These are phyloP conservation scores for Ogataea saltuana DNA, from an alignment of 805 yeast species.

Conservation along the genomic window DNA sequence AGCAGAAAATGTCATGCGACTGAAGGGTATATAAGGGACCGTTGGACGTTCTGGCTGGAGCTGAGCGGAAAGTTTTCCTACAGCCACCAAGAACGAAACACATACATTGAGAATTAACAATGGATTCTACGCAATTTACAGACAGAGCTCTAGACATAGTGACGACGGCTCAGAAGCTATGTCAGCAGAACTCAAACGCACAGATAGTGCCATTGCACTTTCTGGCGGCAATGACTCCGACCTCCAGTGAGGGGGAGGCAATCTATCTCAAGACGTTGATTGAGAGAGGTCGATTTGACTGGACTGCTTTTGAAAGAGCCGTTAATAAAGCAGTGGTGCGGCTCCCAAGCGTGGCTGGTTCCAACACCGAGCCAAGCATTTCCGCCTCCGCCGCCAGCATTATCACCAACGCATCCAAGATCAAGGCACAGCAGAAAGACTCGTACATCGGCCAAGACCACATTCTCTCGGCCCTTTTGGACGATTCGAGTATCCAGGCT, in stretches of 20 bases:
- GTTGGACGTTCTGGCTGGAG: too few species aligned
- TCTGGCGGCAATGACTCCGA: slow-evolving; percentile 84
- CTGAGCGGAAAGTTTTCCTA: neutral
- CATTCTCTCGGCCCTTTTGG: slow-evolving; percentile 77
- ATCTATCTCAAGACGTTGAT: slow-evolving; percentile 77
- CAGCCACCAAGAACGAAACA: too few species aligned
- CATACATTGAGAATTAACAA: too few species aligned
- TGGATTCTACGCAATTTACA: slow-evolving; percentile 81
- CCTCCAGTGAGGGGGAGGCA: slow-evolving; percentile 53
- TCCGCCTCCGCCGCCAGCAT: slow-evolving; percentile 77
- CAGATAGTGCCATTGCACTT: slow-evolving; percentile 87
- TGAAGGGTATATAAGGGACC: too few species aligned
- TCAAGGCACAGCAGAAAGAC: slow-evolving; percentile 87
- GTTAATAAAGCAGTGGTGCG: slow-evolving; percentile 82
- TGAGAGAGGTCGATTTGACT: slow-evolving; percentile 87
- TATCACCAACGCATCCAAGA: slow-evolving; percentile 69
- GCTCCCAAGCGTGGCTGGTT: slow-evolving; percentile 84
- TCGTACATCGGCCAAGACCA: slow-evolving; percentile 94
- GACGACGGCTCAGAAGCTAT: slow-evolving; percentile 76
- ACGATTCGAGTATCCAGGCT: slow-evolving; percentile 68
- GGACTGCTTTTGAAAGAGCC: slow-evolving; percentile 72
- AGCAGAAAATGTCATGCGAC: too few species aligned
- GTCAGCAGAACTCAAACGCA: slow-evolving; percentile 80
- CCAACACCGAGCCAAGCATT: slow-evolving; percentile 79
- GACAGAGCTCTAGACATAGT: slow-evolving; percentile 87